phyloP scores from a whole-genome alignment of 2,329 filamentous ascomycete genomes.

The Acarospora socialis region DNA sequence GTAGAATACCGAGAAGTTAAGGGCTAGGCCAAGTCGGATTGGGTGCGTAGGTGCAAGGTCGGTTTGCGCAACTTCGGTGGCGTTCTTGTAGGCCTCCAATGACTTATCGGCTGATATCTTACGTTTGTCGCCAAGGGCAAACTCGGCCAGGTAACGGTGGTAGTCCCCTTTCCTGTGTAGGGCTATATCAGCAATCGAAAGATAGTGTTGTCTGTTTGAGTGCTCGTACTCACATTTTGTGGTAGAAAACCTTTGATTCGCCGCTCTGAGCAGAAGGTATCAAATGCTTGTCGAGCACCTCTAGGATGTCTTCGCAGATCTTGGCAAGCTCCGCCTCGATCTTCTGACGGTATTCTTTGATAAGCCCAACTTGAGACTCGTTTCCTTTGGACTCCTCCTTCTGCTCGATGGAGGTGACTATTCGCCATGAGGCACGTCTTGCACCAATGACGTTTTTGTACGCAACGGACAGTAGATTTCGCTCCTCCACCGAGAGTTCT shows the following conservation, averaged over 20 bases:
- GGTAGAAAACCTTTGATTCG: conserved; percentile 99
- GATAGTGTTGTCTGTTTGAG: conserved; percentile 1
- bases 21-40: conserved; percentile 78
- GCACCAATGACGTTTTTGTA: conserved; percentile 99
- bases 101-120: conserved; percentile 89
- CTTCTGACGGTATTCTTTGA: conserved; percentile 98
- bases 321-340: conserved; percentile 93
- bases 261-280: conserved; percentile 88
- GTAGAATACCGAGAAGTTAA: conserved; percentile 99
- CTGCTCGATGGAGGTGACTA: conserved; percentile 96
- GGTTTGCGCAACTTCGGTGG: conserved; percentile 78
- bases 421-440: conserved; percentile 94
- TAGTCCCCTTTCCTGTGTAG: conserved; percentile 88
- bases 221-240: conserved; percentile 70
- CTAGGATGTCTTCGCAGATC: conserved; percentile 95
- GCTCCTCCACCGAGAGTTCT: conserved; percentile 82
- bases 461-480: conserved; percentile 91
- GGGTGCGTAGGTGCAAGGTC: conserved; percentile 85
- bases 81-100: conserved; percentile 91
- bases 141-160: conserved; percentile 97
- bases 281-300: conserved; percentile 84
- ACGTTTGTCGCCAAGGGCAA: conserved; percentile 85
- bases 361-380: conserved; percentile 72
- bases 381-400: conserved; percentile 99
- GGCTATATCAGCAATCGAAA: conserved; percentile 4